Evolutionary conservation across 2,329 filamentous ascomycete genomes (phyloP), one percentile per base, ranked within the genome.

Genomic region (Verticillium tricorpus): DNA sequence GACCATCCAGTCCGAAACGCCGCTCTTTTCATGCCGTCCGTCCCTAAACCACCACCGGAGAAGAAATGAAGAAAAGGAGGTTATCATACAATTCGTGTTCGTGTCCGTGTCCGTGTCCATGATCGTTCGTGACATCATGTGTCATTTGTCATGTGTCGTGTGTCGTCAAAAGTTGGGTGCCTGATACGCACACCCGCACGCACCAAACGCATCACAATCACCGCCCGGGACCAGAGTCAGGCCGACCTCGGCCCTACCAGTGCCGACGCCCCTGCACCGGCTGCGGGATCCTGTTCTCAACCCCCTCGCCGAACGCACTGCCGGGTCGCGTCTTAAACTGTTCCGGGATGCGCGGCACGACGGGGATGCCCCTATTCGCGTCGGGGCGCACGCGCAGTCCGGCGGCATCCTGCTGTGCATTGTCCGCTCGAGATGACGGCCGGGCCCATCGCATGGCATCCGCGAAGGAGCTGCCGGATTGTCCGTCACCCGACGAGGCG

Each of bases 321-420:
- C 63, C 65, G 37, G 57, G 40, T 17, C 56, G 59, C 52, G 31
- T 37, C 64, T 67, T 65, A 54, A 78, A 82, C 65, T 78, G 76
- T 60, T 73, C 71, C 14, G 82, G 77, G 34, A 82, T 78, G 37
- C 71, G 70, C 28, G 80, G 77, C 55, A 82, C 76, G 32, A 68
- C 72, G 3, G 80, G 79, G 56, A 81, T 79, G 17, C 80, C 80
- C 39, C 77, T 74, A 65, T 83, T 82, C 56, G 70, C 74, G 66
- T 81, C 78, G 6, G 80, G 77, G 35, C 80, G 72, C 35, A 80
- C 74, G 31, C 74, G 73, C 58, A 82, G 70, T 12, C 39, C 58
- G n/a, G 58, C 15, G 57, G 52, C 19, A 12, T 50, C 45, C 19
- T 35, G 34, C 34, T 35, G 34, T 35, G 34, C 34, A 11, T 35